A percentile compares a stretch with the other conserved stretches of the same genome.
phyloP scores from a whole-genome alignment of 2,329 filamentous ascomycete species.

The Rutstroemia sp. region DNA sequence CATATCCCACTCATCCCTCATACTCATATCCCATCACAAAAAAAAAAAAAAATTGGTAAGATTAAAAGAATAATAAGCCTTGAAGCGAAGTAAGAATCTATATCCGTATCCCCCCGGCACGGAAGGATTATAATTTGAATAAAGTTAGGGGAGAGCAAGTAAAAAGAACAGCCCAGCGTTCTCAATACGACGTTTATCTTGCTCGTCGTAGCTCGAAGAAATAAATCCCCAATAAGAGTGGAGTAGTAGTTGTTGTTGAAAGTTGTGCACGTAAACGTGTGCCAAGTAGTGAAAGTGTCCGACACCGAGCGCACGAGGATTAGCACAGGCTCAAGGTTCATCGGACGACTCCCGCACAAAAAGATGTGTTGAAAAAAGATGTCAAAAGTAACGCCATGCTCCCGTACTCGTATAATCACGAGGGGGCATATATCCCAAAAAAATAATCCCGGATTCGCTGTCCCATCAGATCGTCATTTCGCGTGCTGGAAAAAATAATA shows the following conservation, averaged over 20 bases:
- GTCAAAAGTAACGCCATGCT: slow-evolving; percentile 21
- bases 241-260: slow-evolving; percentile 6
- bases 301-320: slow-evolving; percentile 28
- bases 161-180: too few relatives aligned
- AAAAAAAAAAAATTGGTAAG: too few relatives aligned
- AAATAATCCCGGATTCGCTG: slow-evolving; percentile 9
- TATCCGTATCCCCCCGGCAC: too few relatives aligned
- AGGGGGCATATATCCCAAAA: slow-evolving; percentile 12
- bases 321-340: slow-evolving; percentile 27
- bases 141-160: too few relatives aligned
- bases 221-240: neutral
- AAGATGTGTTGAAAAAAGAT: slow-evolving; percentile 1
- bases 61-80: too few relatives aligned
- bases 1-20: too few relatives aligned
- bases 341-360: slow-evolving; percentile 11
- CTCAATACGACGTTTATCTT: too few relatives aligned
- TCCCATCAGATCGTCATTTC: slow-evolving; percentile 21
- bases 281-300: slow-evolving; percentile 9
- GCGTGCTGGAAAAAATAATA: slow-evolving; percentile 21
- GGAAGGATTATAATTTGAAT: too few relatives aligned
- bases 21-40: too few relatives aligned
- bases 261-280: too few relatives aligned
- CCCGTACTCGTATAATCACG: slow-evolving; percentile 15
- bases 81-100: too few relatives aligned
- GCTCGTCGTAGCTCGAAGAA: too few relatives aligned